phyloP scores from a whole-genome alignment of 2,329 filamentous ascomycete species.

The Dendryphion nanum region DNA sequence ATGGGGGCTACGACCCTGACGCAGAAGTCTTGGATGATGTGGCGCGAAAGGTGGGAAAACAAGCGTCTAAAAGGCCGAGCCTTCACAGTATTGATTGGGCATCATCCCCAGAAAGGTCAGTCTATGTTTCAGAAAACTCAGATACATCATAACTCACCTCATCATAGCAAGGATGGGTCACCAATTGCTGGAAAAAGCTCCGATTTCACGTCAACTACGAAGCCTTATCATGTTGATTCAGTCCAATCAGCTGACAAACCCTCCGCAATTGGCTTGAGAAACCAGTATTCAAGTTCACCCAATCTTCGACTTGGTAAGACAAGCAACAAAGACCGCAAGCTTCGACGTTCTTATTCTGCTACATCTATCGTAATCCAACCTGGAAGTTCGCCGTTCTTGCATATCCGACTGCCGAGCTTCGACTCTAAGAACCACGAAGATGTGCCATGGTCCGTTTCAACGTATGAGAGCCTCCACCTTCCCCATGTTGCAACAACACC shows the following conservation, averaged over 20 bases:
- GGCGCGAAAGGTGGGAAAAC: slow-evolving; percentile 28
- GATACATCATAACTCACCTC: no score
- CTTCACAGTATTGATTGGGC: slow-evolving; percentile 37
- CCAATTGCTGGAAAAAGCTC: no score
- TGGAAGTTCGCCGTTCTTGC: neutral
- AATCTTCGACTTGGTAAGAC: slow-evolving; percentile 21
- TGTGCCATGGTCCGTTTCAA: slow-evolving; percentile 25
- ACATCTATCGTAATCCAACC: slow-evolving; percentile 5
- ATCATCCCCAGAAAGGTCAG: slow-evolving; percentile 15
- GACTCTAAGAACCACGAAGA: slow-evolving; percentile 19
- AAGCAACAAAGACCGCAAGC: slow-evolving; percentile 14
- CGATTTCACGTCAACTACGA: no score
- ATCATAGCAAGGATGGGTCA: no score
- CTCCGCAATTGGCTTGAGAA: neutral
- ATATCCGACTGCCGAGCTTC: slow-evolving; percentile 25
- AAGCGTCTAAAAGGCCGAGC: slow-evolving; percentile 30
- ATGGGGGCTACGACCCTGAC: slow-evolving; percentile 40
- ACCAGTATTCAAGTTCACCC: slow-evolving; percentile 19
- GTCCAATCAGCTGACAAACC: no score
- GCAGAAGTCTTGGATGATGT: slow-evolving; percentile 34
- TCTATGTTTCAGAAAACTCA: no score
- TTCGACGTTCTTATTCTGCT: slow-evolving; percentile 33
- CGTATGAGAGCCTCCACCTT: slow-evolving; percentile 29
- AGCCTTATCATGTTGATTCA: no score
- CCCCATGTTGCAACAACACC: slow-evolving; percentile 25